Conservation (phyloP, 805 yeast species). For the Metschnikowia koreensis region DNA sequence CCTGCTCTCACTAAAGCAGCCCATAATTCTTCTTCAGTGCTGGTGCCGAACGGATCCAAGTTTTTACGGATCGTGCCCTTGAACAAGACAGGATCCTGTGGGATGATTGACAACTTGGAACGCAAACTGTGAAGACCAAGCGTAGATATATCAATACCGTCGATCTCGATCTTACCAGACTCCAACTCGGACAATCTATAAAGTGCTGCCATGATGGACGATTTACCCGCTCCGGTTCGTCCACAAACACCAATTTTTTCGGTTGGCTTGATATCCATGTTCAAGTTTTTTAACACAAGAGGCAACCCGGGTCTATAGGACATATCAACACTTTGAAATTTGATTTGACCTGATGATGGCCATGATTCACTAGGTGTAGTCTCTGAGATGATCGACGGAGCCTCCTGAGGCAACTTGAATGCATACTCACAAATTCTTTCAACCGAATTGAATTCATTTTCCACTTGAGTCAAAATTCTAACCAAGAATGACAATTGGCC, state of each 20-base stretch:
- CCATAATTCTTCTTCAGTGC: constrained; percentile 55
- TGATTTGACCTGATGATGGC: constrained; percentile 50
- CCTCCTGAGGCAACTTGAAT: constrained; percentile 62
- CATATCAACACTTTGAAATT: constrained; percentile 49
- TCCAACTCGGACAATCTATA: constrained; percentile 54
- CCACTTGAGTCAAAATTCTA: constrained; percentile 66
- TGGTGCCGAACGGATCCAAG: constrained; percentile 59
- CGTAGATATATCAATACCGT: constrained; percentile 51
- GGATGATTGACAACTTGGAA: constrained; percentile 61
- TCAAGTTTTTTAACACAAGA: constrained; percentile 50
- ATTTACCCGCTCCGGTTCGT: constrained; percentile 85
- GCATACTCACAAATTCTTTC: constrained; percentile 73
- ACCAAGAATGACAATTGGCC: constrained; percentile 60
- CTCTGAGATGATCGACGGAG: constrained; percentile 51
- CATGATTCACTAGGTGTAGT: constrained; percentile 44
- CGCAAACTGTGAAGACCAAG: constrained; percentile 56
- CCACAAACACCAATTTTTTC: constrained; percentile 87
- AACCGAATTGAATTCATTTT: constrained; percentile 75
- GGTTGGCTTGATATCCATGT: constrained; percentile 44
- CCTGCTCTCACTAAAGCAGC: constrained; percentile 58
- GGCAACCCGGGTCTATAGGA: constrained; percentile 63
- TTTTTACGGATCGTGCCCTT: constrained; percentile 57
- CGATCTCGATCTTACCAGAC: constrained; percentile 50
- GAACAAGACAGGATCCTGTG: constrained; percentile 70
- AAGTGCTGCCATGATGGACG: constrained; percentile 64